Conservation (phyloP, 2,329 filamentous ascomycete genomes). For the Leptodontidium sp. region DNA sequence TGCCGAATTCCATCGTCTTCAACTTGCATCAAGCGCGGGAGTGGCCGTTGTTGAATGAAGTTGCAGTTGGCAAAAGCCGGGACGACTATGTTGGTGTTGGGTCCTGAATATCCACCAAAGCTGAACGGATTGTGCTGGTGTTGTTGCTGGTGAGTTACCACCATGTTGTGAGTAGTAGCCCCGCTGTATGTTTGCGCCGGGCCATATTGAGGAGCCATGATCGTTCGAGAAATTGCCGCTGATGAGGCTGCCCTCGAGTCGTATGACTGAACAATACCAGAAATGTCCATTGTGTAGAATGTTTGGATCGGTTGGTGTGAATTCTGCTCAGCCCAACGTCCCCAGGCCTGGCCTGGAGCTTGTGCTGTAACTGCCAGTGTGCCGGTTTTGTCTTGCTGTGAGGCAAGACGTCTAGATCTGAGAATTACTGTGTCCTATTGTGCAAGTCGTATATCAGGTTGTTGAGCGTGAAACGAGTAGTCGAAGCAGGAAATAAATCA, state of each 20-base stretch:
- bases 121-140: constrained; percentile 53
- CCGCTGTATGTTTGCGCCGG: constrained; percentile 55
- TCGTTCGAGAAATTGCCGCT: constrained; percentile 53
- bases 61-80: constrained; percentile 41
- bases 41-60: constrained; percentile 44
- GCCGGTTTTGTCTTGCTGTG: constrained; percentile 47
- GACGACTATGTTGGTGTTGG: constrained; percentile 41
- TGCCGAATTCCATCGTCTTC: constrained; percentile 31
- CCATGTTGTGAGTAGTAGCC: constrained; percentile 53
- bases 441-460: constrained; percentile 12
- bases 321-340: constrained; percentile 59
- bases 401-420: constrained; percentile 43
- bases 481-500: constrained; percentile 29
- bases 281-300: constrained; percentile 53
- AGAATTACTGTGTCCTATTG: background rate
- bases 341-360: constrained; percentile 59
- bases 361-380: constrained; percentile 60
- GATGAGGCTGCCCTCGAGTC: constrained; percentile 51
- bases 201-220: constrained; percentile 57
- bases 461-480: constrained; percentile 17
- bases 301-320: constrained; percentile 37
- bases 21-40: constrained; percentile 45
- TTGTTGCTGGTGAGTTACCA: constrained; percentile 49
- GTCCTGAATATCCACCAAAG: constrained; percentile 50
- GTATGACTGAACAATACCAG: constrained; percentile 56